Evolutionary conservation across 768 basidiomycete genomes (phyloP).

Genomic region (Tricholoma hemisulphureum): DNA sequence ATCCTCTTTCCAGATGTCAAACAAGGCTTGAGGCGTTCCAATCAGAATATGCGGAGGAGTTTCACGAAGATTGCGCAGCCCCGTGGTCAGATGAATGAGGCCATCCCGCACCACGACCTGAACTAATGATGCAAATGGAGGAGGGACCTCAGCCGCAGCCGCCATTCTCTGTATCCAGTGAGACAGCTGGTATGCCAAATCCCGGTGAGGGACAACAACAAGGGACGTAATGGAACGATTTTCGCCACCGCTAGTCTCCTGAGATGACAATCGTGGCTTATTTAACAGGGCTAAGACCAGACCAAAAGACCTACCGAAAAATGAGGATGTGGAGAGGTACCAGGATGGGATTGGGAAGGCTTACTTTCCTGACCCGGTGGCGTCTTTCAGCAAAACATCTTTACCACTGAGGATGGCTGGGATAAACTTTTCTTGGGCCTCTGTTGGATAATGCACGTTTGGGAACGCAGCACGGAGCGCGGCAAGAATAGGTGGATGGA

Average conservation of each 20-base stretch:
- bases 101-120: conserved; percentile 64
- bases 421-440: conserved; percentile 58
- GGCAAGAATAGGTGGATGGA: conserved; percentile 46
- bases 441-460: conserved; percentile 54
- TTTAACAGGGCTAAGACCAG: conserved; percentile 64
- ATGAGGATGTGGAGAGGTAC: neutral
- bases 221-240: conserved; percentile 47
- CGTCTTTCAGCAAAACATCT: conserved; percentile 66
- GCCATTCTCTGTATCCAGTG: conserved; percentile 63
- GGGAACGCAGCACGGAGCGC: conserved; percentile 63
- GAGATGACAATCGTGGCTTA: conserved; percentile 40
- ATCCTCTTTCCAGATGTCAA: conserved; percentile 52
- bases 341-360: conserved; percentile 23
- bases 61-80: conserved; percentile 36
- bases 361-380: conserved; percentile 80
- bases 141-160: conserved; percentile 29
- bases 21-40: conserved; percentile 66
- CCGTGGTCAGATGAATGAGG: conserved; percentile 37
- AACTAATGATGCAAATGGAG: conserved; percentile 42
- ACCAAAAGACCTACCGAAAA: conserved; percentile 62
- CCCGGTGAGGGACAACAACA: conserved; percentile 70
- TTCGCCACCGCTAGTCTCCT: conserved; percentile 17
- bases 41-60: conserved; percentile 66
- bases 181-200: conserved; percentile 64
- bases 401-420: conserved; percentile 54